phyloP scores from a whole-genome alignment of 805 yeast genomes.

The Metschnikowia similis region DNA sequence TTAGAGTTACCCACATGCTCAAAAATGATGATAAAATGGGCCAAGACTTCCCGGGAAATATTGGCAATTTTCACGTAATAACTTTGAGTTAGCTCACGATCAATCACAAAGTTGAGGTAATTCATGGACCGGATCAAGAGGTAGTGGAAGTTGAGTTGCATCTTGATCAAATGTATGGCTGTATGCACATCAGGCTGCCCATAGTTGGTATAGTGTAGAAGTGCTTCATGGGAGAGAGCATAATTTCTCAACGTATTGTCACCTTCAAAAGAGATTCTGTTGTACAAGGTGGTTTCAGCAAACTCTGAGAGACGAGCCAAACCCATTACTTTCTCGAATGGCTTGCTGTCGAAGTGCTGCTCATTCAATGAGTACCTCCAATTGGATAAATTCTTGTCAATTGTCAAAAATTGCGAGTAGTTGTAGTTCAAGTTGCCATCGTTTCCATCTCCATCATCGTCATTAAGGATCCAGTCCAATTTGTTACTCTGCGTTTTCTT shows the following conservation, averaged over 20 bases:
- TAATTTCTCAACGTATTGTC: conserved; percentile 10
- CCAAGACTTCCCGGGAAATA: conserved; percentile 35
- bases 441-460: conserved; percentile 46
- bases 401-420: conserved; percentile 38
- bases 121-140: conserved; percentile 40
- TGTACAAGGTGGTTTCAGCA: conserved; percentile 28
- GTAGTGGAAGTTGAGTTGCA: conserved; percentile 43
- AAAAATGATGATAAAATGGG: conserved; percentile 35
- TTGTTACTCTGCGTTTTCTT: conserved; percentile 16
- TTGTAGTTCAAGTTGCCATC: conserved; percentile 45
- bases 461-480: conserved; percentile 42
- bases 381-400: conserved; percentile 37
- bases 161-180: conserved; percentile 36
- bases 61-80: conserved; percentile 34
- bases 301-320: conserved; percentile 23
- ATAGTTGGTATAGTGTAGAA: conserved; percentile 22
- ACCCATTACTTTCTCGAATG: conserved; percentile 29
- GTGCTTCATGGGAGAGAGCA: conserved; percentile 14
- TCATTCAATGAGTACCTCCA: conserved; percentile 38
- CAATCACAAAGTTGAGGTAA: conserved; percentile 37
- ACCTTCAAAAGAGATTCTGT: conserved; percentile 22
- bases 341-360: conserved; percentile 21
- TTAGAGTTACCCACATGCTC: conserved; percentile 27
- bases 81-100: conserved; percentile 33
- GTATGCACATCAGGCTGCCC: conserved; percentile 39